phyloP scores from a whole-genome alignment of 495 filamentous ascomycete genomes.

The Penicillium arizonense region DNA sequence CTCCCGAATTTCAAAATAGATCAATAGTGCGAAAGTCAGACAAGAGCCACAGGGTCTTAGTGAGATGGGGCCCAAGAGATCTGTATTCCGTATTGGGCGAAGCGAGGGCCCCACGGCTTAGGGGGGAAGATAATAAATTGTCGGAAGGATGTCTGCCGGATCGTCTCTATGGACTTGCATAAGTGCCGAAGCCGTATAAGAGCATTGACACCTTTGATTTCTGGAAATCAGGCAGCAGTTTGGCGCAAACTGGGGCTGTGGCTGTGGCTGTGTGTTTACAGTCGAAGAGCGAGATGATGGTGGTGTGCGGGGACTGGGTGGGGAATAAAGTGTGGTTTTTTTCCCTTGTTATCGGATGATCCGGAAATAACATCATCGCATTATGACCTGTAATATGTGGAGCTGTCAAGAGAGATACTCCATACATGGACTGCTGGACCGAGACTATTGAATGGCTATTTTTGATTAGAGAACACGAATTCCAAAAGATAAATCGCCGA shows the following conservation, averaged over 20 bases:
- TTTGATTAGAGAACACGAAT: background rate
- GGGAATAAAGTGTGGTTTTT: background rate
- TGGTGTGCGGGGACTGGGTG: constrained; percentile 3
- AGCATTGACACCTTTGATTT: background rate
- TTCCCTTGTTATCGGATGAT: background rate
- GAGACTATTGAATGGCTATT: no score
- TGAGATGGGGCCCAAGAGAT: background rate
- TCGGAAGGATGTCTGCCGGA: background rate
- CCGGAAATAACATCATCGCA: no score
- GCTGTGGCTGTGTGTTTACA: constrained; percentile 18
- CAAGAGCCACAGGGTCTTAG: background rate
- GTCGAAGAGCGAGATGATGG: background rate
- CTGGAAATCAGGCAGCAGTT: constrained; percentile 6
- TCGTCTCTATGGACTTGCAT: constrained; percentile 6
- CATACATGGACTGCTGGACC: no score
- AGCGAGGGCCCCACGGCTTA: background rate
- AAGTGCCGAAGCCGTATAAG: background rate
- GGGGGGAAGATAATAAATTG: background rate
- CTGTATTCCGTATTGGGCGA: background rate
- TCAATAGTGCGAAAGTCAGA: constrained; percentile 5
- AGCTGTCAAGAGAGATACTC: no score
- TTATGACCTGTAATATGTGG: no score
- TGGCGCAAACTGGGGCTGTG: constrained; percentile 13
- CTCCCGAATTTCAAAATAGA: background rate
- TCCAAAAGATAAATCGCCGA: background rate